phyloP scores from a whole-genome alignment of 495 filamentous ascomycete genomes.

The Daldinia grandis region DNA sequence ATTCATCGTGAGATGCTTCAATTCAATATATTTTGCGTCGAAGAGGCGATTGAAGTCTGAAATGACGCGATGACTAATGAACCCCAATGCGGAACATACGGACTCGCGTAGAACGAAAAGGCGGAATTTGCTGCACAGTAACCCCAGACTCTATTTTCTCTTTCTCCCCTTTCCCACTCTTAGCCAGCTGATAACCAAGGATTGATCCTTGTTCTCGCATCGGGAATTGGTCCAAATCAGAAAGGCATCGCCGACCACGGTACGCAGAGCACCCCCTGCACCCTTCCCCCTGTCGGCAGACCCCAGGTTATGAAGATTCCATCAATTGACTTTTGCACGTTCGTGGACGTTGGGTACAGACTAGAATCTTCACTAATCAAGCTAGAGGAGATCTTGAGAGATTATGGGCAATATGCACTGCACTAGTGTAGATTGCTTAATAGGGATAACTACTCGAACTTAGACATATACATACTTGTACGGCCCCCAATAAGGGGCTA shows the following conservation, averaged over 20 bases:
- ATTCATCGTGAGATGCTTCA: background rate
- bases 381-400: constrained; percentile 21
- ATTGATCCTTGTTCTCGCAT: constrained; percentile 29
- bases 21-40: background rate
- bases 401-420: constrained; percentile 2
- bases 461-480: background rate
- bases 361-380: constrained; percentile 11
- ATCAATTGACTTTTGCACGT: background rate
- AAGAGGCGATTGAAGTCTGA: constrained; percentile 7
- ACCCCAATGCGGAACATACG: background rate
- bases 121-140: constrained; percentile 17
- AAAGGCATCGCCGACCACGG: constrained; percentile 16
- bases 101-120: constrained; percentile 10
- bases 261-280: constrained; percentile 18
- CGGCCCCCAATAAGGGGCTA: constrained; percentile 1
- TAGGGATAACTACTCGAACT: background rate
- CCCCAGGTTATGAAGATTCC: constrained; percentile 17
- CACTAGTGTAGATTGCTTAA: background rate
- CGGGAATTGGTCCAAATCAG: constrained; percentile 29
- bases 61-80: constrained; percentile 10
- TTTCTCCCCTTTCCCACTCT: constrained; percentile 35
- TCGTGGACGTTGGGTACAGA: constrained; percentile 12
- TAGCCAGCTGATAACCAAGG: constrained; percentile 9
- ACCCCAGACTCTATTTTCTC: constrained; percentile 34
- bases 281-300: constrained; percentile 14